Conservation (phyloP, 305 asterid genomes). For the Nicotiana rustica region DNA sequence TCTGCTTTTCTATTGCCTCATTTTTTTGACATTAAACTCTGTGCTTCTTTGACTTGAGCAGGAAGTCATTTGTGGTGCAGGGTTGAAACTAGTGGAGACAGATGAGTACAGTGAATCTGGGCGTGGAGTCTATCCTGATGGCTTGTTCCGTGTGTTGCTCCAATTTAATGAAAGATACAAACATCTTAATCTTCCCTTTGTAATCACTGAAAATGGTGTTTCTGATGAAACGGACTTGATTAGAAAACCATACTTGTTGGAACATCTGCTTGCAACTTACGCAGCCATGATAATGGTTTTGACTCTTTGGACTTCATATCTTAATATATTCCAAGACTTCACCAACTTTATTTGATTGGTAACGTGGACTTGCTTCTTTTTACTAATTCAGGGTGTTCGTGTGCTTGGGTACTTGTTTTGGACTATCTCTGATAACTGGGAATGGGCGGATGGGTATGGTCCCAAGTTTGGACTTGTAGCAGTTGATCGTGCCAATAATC, state of each 20-base stretch:
- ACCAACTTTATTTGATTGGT: conserved; percentile 30
- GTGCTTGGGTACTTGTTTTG: conserved; percentile 91
- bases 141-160: conserved; percentile 76
- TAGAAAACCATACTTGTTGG: conserved; percentile 85
- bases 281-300: conserved; percentile 85
- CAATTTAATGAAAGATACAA: conserved; percentile 89
- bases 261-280: conserved; percentile 81
- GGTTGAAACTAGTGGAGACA: conserved; percentile 78
- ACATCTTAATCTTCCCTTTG: conserved; percentile 69
- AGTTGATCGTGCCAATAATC: conserved; percentile 82
- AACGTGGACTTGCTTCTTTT: conserved; percentile 20
- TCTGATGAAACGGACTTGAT: conserved; percentile 89
- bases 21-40: conserved; percentile 30
- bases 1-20: neutral
- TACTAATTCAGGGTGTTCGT: conserved; percentile 68
- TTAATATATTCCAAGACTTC: neutral
- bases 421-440: conserved; percentile 99
- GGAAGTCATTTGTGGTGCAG: conserved; percentile 87
- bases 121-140: conserved; percentile 96
- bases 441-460: conserved; percentile 99
- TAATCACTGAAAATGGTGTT: conserved; percentile 87
- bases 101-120: conserved; percentile 98
- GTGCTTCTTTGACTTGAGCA: conserved; percentile 48
- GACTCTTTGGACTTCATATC: conserved; percentile 32
- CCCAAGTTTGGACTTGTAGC: conserved; percentile 96